A percentile compares a stretch with the other conserved stretches of the same genome.
Conservation (phyloP, 2,329 filamentous ascomycete genomes). For the Ophiostoma ulmi region DNA sequence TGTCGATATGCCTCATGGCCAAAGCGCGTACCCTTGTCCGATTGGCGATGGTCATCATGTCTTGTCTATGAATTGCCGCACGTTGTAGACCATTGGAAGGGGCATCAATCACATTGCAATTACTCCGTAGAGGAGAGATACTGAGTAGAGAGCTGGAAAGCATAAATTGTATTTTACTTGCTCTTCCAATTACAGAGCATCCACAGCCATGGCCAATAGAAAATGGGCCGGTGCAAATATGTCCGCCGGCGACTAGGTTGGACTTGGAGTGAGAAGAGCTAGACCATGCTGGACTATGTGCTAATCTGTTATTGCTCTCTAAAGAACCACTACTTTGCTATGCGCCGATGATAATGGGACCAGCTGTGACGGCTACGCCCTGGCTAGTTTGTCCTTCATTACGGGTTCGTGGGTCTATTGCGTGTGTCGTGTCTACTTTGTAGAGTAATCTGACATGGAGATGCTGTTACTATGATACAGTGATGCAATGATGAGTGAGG, state of each 20-base stretch:
- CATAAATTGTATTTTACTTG: neutral
- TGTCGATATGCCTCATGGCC: slow-evolving; percentile 6
- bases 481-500: neutral
- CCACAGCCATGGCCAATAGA: neutral
- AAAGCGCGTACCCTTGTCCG: slow-evolving; percentile 10
- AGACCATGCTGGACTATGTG: neutral
- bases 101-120: neutral
- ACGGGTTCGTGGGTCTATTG: slow-evolving; percentile 9
- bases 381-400: slow-evolving; percentile 12
- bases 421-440: neutral
- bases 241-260: neutral
- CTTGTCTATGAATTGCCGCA: slow-evolving; percentile 8
- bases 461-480: neutral
- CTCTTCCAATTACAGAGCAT: neutral
- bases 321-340: neutral
- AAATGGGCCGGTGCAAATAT: slow-evolving; percentile 1
- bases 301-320: neutral
- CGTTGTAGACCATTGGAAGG: neutral
- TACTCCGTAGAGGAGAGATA: neutral
- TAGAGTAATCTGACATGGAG: neutral
- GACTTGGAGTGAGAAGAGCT: neutral
- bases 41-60: slow-evolving; percentile 10
- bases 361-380: slow-evolving; percentile 8
- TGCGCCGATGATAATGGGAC: slow-evolving; percentile 1
- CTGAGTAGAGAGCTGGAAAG: neutral